phyloP scores from a whole-genome alignment of 805 yeast species.

The Debaryomyces castellii region DNA sequence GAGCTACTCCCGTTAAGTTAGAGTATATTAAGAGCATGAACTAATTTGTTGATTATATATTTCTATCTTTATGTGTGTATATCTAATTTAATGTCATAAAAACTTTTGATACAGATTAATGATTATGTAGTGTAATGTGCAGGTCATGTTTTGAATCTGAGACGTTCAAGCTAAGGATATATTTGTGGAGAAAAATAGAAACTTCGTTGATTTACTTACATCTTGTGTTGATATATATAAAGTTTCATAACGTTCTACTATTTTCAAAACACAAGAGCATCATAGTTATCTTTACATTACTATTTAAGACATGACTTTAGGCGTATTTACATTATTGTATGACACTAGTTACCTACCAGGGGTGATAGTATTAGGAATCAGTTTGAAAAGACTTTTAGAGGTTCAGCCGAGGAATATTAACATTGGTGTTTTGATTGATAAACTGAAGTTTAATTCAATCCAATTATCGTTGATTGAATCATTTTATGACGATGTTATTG shows the following conservation, averaged over 20 bases:
- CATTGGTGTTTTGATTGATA: conserved; percentile 36
- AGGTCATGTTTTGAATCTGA: too few relatives aligned
- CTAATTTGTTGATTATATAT: conserved; percentile 7
- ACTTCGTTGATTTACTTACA: too few relatives aligned
- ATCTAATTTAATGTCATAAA: conserved; percentile 24
- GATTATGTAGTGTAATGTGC: not conserved
- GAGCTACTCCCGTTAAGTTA: conserved; percentile 84
- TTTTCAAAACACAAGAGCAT: too few relatives aligned
- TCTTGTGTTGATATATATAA: too few relatives aligned
- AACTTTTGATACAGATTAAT: not conserved
- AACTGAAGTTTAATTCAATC: conserved; percentile 18
- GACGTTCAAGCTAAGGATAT: too few relatives aligned
- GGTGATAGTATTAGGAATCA: conserved; percentile 50
- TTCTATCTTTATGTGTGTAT: conserved; percentile 15
- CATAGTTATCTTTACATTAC: too few relatives aligned
- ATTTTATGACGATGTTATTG: conserved; percentile 31
- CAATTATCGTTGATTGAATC: conserved; percentile 26
- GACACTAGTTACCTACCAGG: conserved; percentile 57
- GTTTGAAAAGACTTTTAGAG: conserved; percentile 15
- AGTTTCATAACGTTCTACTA: too few relatives aligned
- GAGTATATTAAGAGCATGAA: conserved; percentile 5
- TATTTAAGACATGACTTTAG: conserved; percentile 25
- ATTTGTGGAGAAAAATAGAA: not conserved
- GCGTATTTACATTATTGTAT: conserved; percentile 50
- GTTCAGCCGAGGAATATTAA: conserved; percentile 8